phyloP scores from a whole-genome alignment of 192 early-diverging fungal species.

The Gamsiella multidivaricata region DNA sequence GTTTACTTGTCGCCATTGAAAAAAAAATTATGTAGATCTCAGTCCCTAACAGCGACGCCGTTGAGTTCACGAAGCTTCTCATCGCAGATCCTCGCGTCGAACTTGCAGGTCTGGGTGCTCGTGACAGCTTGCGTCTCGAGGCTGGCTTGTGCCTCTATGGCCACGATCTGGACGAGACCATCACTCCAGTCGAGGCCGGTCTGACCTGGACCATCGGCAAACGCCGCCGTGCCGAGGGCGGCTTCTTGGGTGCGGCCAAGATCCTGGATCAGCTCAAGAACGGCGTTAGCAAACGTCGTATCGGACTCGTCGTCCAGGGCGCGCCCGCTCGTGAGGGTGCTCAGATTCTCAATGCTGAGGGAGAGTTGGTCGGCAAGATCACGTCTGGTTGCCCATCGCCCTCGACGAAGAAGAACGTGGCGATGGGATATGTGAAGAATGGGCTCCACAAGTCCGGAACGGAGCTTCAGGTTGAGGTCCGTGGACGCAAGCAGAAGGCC shows the following conservation, averaged over 20 bases:
- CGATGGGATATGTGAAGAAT: slow-evolving; percentile 94
- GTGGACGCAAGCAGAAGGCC: slow-evolving; percentile 86
- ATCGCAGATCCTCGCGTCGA: slow-evolving; percentile 80
- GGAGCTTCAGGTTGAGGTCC: slow-evolving; percentile 90
- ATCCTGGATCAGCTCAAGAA: slow-evolving; percentile 90
- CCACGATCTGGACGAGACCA: slow-evolving; percentile 92
- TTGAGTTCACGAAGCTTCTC: slow-evolving; percentile 73
- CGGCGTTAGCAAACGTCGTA: slow-evolving; percentile 79
- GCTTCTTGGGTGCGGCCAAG: slow-evolving; percentile 89
- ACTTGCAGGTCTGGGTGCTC: slow-evolving; percentile 94
- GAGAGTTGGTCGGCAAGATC: slow-evolving; percentile 80
- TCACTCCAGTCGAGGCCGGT: slow-evolving; percentile 92
- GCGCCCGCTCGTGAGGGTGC: slow-evolving; percentile 90
- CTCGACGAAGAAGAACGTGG: slow-evolving; percentile 93
- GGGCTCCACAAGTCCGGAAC: slow-evolving; percentile 94
- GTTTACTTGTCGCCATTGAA: too few species aligned
- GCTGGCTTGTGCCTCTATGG: slow-evolving; percentile 98
- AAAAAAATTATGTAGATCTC: too few species aligned
- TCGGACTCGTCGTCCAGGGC: slow-evolving; percentile 92
- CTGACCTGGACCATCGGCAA: slow-evolving; percentile 96
- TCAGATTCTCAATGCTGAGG: slow-evolving; percentile 75
- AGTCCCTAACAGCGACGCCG: slow-evolving; percentile 78
- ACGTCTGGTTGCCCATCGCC: slow-evolving; percentile 96
- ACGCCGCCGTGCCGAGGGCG: slow-evolving; percentile 87
- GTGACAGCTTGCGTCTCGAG: slow-evolving; percentile 95